These are phyloP conservation scores for Backusella macrospora DNA, from an alignment of 192 early-diverging fungal species.

Conservation along the genomic window DNA sequence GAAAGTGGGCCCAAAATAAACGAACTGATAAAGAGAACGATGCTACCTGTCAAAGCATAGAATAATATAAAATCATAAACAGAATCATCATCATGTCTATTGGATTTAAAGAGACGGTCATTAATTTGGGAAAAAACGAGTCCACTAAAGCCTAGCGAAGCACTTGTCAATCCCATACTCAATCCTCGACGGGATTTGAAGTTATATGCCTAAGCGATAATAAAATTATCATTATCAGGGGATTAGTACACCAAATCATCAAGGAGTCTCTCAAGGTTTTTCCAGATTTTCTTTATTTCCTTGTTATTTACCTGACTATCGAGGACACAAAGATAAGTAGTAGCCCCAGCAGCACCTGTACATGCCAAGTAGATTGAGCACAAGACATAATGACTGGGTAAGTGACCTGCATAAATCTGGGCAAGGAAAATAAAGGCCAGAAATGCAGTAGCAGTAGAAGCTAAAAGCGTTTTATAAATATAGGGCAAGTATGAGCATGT, in stretches of 20 bases:
- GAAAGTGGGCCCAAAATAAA: slow-evolving; percentile 29
- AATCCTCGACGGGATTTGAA: slow-evolving; percentile 39
- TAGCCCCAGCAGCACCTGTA: slow-evolving; percentile 28
- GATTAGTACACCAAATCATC: background rate
- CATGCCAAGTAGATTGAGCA: slow-evolving; percentile 34
- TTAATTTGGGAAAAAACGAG: slow-evolving; percentile 42
- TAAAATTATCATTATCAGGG: slow-evolving; percentile 5
- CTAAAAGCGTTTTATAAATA: slow-evolving; percentile 16
- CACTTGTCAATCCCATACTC: slow-evolving; percentile 40
- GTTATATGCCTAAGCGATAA: slow-evolving; percentile 27
- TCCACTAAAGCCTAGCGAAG: slow-evolving; percentile 34
- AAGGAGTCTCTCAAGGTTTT: background rate
- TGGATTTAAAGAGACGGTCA: slow-evolving; percentile 34
- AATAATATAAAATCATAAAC: slow-evolving; percentile 36
- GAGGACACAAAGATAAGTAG: slow-evolving; percentile 34
- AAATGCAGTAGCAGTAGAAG: slow-evolving; percentile 28
- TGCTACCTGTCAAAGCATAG: background rate
- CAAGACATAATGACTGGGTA: slow-evolving; percentile 25
- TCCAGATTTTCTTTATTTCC: background rate
- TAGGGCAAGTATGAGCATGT: background rate
- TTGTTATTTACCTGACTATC: slow-evolving; percentile 34
- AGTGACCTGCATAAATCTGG: slow-evolving; percentile 29
- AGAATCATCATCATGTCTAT: slow-evolving; percentile 16
- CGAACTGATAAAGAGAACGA: slow-evolving; percentile 21
- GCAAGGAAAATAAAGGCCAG: slow-evolving; percentile 30